Evolutionary conservation across 2,329 filamentous ascomycete species (phyloP).

Genomic region (Ascosphaera apis): DNA sequence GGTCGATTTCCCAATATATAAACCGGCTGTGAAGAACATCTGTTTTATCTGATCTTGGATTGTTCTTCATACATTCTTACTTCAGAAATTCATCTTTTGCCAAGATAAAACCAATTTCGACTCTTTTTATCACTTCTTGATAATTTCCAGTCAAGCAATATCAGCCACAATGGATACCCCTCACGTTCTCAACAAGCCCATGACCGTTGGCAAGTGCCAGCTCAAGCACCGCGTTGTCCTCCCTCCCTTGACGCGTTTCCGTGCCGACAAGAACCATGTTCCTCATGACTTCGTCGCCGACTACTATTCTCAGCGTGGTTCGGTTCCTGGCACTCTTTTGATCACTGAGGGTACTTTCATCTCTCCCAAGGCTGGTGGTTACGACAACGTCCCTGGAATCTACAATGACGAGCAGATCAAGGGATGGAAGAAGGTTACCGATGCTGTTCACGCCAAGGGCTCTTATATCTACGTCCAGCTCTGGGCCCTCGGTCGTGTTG

Average conservation of each 20-base stretch:
- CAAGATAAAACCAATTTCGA: too few relatives aligned
- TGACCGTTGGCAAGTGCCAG: constrained; percentile 18
- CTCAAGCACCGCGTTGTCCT: constrained; percentile 28
- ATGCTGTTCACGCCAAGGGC: constrained; percentile 39
- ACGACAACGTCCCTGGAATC: constrained; percentile 33
- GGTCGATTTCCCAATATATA: too few relatives aligned
- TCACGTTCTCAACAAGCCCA: constrained; percentile 9
- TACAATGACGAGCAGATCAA: constrained; percentile 32
- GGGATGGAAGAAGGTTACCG: constrained; percentile 36
- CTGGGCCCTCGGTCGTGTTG: constrained; percentile 36
- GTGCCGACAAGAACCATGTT: constrained; percentile 26
- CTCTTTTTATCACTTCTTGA: too few relatives aligned
- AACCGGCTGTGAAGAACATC: too few relatives aligned
- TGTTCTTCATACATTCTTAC: too few relatives aligned
- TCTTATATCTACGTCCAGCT: constrained; percentile 39
- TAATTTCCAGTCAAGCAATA: too few relatives aligned
- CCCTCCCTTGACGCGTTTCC: constrained; percentile 34
- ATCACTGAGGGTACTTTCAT: constrained; percentile 35
- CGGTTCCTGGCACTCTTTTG: constrained; percentile 30
- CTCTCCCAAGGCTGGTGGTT: constrained; percentile 24
- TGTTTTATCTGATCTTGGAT: too few relatives aligned
- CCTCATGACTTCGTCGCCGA: constrained; percentile 22
- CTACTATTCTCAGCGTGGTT: constrained; percentile 32
- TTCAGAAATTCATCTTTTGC: too few relatives aligned
- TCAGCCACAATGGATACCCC: not conserved